A percentile compares a stretch with the other conserved stretches of the same genome.
phyloP scores from a whole-genome alignment of 1,139 yeast genomes.

The Saccharomyces hybrid region DNA sequence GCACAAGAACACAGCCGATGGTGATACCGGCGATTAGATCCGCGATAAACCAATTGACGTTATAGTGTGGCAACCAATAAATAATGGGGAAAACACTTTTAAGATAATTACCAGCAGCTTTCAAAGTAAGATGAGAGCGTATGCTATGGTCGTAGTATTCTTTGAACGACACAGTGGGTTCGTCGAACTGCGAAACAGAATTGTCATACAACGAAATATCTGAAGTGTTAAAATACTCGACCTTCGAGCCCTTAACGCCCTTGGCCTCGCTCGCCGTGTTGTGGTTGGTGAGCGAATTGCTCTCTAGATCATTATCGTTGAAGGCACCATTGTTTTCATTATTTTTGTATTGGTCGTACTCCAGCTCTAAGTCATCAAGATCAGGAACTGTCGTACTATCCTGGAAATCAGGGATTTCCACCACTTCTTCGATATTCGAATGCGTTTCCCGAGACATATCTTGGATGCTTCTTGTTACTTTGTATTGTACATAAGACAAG shows the following conservation, averaged over 20 bases:
- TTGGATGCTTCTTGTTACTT: not conserved
- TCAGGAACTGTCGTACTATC: constrained; percentile 4
- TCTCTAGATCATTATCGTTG: not conserved
- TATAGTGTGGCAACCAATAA: constrained; percentile 79
- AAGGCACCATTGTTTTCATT: constrained; percentile 9
- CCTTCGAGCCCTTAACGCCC: not conserved
- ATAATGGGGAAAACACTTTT: constrained; percentile 68
- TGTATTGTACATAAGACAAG: not conserved
- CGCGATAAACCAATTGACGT: constrained; percentile 66
- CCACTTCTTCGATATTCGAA: not conserved
- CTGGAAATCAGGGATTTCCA: not conserved
- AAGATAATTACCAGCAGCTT: constrained; percentile 36
- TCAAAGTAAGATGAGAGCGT: constrained; percentile 12
- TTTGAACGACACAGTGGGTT: constrained; percentile 16
- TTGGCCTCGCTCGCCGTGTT: not conserved
- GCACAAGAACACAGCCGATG: constrained; percentile 87
- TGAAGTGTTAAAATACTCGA: not conserved
- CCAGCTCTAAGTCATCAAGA: constrained; percentile 24
- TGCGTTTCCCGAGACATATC: not conserved
- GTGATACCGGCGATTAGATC: constrained; percentile 90
- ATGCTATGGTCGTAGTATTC: constrained; percentile 22
- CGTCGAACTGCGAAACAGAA: constrained; percentile 19
- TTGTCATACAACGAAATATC: not conserved
- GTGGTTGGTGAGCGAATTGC: not conserved
- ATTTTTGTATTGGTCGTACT: constrained; percentile 24